Evolutionary conservation across 192 early-diverging fungal species (phyloP), one percentile per base, ranked within the genome.

Genomic region (Piromyces sp.): DNA sequence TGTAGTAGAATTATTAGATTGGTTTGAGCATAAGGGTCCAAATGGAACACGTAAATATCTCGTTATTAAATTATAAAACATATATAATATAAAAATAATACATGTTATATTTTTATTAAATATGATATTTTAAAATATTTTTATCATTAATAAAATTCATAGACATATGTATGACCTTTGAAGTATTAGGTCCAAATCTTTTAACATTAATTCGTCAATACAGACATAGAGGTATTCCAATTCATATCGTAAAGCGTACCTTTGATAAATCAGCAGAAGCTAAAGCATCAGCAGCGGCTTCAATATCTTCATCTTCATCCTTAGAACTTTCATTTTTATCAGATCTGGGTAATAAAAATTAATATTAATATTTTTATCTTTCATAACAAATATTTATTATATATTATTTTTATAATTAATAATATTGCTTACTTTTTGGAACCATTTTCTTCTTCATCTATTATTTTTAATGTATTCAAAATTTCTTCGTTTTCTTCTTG

Each of bases 151-250:
- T n/a, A n/a, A n/a, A n/a, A n/a, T n/a, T n/a, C 85, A 82, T 37
- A 89, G 88, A 99, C 82, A 93, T 99, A 22, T 95, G 94, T 84
- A 99, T 99, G 96, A 94, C 95, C 11, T 98, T 99, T 87, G 97
- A 99, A 84, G 95, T 97, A 0, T 86, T 99, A 33, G 97, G 97
- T 40, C 96, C 96, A 81, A 99, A 97, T 79, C 87, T 99, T 38
- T 85, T 99, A 58, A 94, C 93, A 26, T 86, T 99, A 82, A 95
- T 99, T 80, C 91, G 94, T 80, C 89, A 91, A 36, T 94, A 95
- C 84, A 89, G 89, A 79, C 91, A 94, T 83, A 89, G 91, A 29
- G 97, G 97, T 4, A 93, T 99, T 28, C 95, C 96, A 1, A 81
- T 92, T 5, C 89, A 88, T 36, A 88, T 98, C 42, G 97, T 99